Conservation (phyloP, 2,329 filamentous ascomycete genomes). For the Allantophomopsis lycopodina region DNA sequence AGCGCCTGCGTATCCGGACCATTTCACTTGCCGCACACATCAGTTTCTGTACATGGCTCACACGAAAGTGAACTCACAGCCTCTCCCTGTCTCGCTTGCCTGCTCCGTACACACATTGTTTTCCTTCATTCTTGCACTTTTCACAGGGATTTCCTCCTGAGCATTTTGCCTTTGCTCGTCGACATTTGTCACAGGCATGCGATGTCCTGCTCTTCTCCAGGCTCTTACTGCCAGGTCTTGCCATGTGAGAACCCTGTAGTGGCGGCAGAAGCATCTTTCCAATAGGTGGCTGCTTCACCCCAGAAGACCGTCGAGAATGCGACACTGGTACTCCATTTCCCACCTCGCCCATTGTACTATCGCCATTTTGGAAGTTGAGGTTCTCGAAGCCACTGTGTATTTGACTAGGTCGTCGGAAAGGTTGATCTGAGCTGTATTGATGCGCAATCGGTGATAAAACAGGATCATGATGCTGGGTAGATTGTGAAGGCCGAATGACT, state of each 20-base stretch:
- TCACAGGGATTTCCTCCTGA: slow-evolving; percentile 18
- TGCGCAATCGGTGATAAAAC: no score
- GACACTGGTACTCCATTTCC: no score
- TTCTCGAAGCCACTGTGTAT: no score
- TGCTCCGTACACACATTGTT: slow-evolving; percentile 13
- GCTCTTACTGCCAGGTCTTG: slow-evolving; percentile 2
- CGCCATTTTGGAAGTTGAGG: no score
- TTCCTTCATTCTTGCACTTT: slow-evolving; percentile 14
- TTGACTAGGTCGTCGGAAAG: no score
- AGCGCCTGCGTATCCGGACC: slow-evolving; percentile 7
- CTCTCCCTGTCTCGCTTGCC: slow-evolving; percentile 15
- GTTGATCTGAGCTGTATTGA: no score
- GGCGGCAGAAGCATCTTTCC: slow-evolving; percentile 13
- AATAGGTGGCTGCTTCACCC: not conserved
- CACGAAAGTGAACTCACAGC: slow-evolving; percentile 5
- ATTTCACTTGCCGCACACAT: slow-evolving; percentile 7
- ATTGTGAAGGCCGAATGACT: no score
- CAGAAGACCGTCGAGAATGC: not conserved
- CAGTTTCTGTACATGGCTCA: not conserved
- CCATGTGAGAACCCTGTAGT: slow-evolving; percentile 3
- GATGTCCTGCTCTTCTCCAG: slow-evolving; percentile 8
- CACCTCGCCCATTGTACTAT: no score
- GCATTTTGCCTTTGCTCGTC: slow-evolving; percentile 21
- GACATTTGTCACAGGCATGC: slow-evolving; percentile 21
- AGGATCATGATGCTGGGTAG: no score